Percentiles rank a stretch among this genome's conserved stretches.
Evolutionary conservation across 495 filamentous ascomycete species (phyloP).

Genomic region (Daldinia concentrica): DNA sequence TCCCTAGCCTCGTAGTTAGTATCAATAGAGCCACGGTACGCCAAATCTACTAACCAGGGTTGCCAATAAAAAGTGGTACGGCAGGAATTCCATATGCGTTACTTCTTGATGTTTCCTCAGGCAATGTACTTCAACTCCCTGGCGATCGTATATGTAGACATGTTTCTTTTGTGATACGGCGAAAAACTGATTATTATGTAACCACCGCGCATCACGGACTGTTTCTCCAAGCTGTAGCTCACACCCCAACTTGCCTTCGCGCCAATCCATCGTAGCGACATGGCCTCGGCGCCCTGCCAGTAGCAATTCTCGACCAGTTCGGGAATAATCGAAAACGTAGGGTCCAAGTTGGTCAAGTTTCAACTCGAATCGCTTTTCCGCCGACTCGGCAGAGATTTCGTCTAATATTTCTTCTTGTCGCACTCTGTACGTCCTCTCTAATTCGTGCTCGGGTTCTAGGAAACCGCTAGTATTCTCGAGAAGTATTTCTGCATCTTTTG

Average conservation of each 20-base stretch:
- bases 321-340: conserved; percentile 85
- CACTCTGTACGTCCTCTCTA: conserved; percentile 92
- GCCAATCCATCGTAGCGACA: conserved; percentile 97
- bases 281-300: conserved; percentile 92
- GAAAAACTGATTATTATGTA: conserved; percentile 96
- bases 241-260: conserved; percentile 86
- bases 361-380: conserved; percentile 91
- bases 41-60: conserved; percentile 69
- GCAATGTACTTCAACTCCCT: conserved; percentile 91
- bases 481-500: conserved; percentile 94
- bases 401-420: conserved; percentile 85
- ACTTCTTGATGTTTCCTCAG: conserved; percentile 89
- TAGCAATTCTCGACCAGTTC: conserved; percentile 85
- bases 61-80: conserved; percentile 93
- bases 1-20: conserved; percentile 60
- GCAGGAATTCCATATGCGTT: conserved; percentile 93
- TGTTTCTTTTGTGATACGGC: conserved; percentile 98
- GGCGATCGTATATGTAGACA: conserved; percentile 87
- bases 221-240: conserved; percentile 92
- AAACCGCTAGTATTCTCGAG: conserved; percentile 88
- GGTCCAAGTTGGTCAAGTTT: conserved; percentile 84
- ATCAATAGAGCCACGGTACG: conserved; percentile 3
- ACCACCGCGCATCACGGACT: conserved; percentile 86
- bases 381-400: conserved; percentile 79
- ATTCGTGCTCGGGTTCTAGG: conserved; percentile 84